Base-by-base conservation (phyloP, 2,329 filamentous ascomycete species). In the Coleophoma crateriformis region DNA sequence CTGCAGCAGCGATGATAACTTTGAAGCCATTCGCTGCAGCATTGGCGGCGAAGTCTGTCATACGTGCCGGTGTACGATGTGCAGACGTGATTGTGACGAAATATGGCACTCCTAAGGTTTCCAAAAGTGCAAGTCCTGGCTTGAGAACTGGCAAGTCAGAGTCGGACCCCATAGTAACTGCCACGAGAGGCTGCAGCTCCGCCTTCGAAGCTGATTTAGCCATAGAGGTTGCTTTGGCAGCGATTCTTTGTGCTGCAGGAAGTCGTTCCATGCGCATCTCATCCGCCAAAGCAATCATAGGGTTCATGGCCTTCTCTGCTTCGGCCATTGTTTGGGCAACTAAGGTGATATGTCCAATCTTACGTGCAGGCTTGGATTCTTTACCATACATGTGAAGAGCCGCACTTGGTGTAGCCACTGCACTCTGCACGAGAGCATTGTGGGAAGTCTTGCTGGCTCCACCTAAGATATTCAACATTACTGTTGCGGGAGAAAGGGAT, bases 311-410 rank as follows among this genome's bases (percentile, higher is more conserved):
- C 14, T 77, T 73, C 64, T 87, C 81, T n/a, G 86, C 82, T 59
- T 84, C 77, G 35, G 78, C 71, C 63, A 91, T 82, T 0, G 80
- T 82, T 12, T 79, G 74, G 1, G 83, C 84, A 2, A 88, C 87
- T 35, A 95, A 71, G 1, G 91, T 97, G 58, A 99, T 82, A 67
- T 99, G 94, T 11, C 92, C 92, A 72, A 97, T 97, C 69, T 97
- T 99, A 42, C 94, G 85, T 33, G 89, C 87, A 4, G 88, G 89
- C 60, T 90, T 88, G 22, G 90, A 87, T 43, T 81, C 82, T 70
- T 97, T 97, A 62, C 91, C 91, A 71, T 99, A 99, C 43, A 96
- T 81, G 63, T 99, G 92, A 11, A 96, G 77, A 47, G 74, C 78
- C 35, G 78, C 81, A 48, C 76, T 79, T 40, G 77, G 78, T 47